Evolutionary conservation across 2,329 filamentous ascomycete species (phyloP).

Genomic region (Fusarium sp.): DNA sequence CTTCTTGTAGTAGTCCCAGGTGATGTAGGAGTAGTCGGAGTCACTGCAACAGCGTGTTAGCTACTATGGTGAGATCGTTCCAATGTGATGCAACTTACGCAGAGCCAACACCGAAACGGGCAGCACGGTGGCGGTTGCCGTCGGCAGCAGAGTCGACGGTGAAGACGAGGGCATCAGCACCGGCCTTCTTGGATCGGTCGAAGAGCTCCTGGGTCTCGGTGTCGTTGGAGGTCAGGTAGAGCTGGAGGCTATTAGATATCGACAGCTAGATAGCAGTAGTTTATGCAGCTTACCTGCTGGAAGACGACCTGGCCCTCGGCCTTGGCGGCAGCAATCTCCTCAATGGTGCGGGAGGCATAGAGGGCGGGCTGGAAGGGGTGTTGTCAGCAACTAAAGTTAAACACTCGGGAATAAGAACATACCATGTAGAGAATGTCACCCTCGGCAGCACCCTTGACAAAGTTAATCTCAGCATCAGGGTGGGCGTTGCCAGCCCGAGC

Average conservation of each 20-base stretch:
- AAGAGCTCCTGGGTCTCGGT: constrained; percentile 53
- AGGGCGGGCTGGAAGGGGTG: constrained; percentile 50
- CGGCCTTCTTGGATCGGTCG: constrained; percentile 51
- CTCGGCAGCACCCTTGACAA: constrained; percentile 65
- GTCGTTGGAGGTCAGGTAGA: constrained; percentile 52
- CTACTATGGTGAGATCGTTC: not conserved
- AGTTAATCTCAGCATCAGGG: constrained; percentile 63
- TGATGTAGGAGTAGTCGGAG: constrained; percentile 46
- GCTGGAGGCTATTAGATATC: constrained; percentile 16
- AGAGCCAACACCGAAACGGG: constrained; percentile 57
- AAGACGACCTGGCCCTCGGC: constrained; percentile 57
- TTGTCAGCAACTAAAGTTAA: not conserved
- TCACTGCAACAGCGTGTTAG: constrained; percentile 39
- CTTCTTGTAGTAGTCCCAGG: constrained; percentile 57
- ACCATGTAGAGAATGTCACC: constrained; percentile 67
- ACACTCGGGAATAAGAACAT: not conserved
- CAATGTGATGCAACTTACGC: constrained; percentile 43
- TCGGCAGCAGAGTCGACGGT: constrained; percentile 59
- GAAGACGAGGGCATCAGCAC: constrained; percentile 57
- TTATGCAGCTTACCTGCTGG: constrained; percentile 50
- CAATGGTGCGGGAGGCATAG: constrained; percentile 53
- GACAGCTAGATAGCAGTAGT: not conserved
- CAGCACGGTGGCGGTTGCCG: constrained; percentile 59
- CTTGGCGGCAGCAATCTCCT: constrained; percentile 57
- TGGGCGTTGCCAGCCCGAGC: constrained; percentile 63